Evolutionary conservation across 805 yeast species (phyloP).

Genomic region (Saitoella complicata): DNA sequence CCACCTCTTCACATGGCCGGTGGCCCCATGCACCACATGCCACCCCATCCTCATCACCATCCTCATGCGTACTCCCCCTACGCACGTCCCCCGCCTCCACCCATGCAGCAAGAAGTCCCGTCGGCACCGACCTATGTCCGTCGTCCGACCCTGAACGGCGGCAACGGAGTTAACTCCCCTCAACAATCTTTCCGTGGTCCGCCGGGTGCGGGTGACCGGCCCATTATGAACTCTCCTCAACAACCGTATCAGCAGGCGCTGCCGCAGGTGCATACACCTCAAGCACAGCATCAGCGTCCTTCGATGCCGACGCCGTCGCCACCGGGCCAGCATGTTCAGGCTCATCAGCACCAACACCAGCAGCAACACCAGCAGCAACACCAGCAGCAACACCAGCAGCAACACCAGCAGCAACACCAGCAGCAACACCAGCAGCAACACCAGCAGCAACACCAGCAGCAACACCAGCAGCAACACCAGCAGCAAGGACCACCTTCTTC

Average conservation of each 20-base stretch:
- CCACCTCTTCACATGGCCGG: conserved; percentile 1
- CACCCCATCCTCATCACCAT: no score
- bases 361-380: conserved; percentile 9
- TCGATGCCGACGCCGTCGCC: conserved; percentile 1
- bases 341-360: conserved; percentile 1
- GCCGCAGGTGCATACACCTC: conserved; percentile 1
- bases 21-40: neutral
- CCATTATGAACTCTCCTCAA: conserved; percentile 1
- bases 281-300: conserved; percentile 3
- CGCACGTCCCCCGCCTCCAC: no score
- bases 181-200: neutral
- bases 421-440: conserved; percentile 8
- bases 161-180: no score
- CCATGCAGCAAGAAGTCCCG: neutral
- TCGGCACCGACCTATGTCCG: neutral
- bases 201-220: conserved; percentile 2
- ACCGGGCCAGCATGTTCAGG: neutral
- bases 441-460: conserved; percentile 9
- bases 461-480: conserved; percentile 7
- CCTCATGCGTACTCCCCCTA: no score
- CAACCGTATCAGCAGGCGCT: conserved; percentile 1
- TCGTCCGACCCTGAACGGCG: neutral
- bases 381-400: conserved; percentile 8
- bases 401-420: conserved; percentile 8
- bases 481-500: conserved; percentile 8